Evolutionary conservation across 2,329 filamentous ascomycete species (phyloP).

Genomic region (Calonectria multiphialidica): DNA sequence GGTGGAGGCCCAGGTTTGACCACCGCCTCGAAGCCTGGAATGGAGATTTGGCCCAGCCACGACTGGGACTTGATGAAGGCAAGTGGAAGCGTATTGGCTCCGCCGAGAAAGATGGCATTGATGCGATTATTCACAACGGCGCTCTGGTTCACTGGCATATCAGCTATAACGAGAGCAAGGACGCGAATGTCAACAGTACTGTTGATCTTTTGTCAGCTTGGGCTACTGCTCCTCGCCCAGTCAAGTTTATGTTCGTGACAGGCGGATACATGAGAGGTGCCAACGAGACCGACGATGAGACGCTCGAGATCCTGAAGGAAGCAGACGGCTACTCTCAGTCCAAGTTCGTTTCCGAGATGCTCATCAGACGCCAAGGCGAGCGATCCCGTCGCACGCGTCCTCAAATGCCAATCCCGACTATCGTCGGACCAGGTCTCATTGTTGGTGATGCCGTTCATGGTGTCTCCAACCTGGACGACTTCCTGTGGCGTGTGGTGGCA

Average conservation of each 20-base stretch:
- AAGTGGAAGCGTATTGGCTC: slow-evolving; percentile 3
- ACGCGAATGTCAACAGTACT: slow-evolving; percentile 25
- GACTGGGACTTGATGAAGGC: not conserved
- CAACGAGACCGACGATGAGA: not conserved
- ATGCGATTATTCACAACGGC: not conserved
- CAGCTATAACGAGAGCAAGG: slow-evolving; percentile 9
- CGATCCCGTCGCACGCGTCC: slow-evolving; percentile 9
- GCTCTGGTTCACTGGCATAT: not conserved
- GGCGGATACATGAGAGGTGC: slow-evolving; percentile 13
- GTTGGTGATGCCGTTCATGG: not conserved
- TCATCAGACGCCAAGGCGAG: slow-evolving; percentile 20
- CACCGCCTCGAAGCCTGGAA: slow-evolving; percentile 20
- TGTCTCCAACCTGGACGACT: slow-evolving; percentile 8
- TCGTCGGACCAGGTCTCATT: not conserved
- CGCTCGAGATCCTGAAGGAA: slow-evolving; percentile 10
- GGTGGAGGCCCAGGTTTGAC: slow-evolving; percentile 12
- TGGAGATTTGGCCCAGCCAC: slow-evolving; percentile 14
- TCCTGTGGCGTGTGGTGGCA: slow-evolving; percentile 23
- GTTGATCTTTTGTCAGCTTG: slow-evolving; percentile 17
- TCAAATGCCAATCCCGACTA: not conserved
- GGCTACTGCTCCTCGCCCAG: slow-evolving; percentile 1
- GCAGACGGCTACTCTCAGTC: slow-evolving; percentile 26
- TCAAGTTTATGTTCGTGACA: slow-evolving; percentile 14
- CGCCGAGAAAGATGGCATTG: not conserved
- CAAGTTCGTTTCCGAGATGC: slow-evolving; percentile 25